A percentile compares a stretch with the other conserved stretches of the same genome.
phyloP scores from a whole-genome alignment of 495 filamentous ascomycete genomes.

The Monascus purpureus region DNA sequence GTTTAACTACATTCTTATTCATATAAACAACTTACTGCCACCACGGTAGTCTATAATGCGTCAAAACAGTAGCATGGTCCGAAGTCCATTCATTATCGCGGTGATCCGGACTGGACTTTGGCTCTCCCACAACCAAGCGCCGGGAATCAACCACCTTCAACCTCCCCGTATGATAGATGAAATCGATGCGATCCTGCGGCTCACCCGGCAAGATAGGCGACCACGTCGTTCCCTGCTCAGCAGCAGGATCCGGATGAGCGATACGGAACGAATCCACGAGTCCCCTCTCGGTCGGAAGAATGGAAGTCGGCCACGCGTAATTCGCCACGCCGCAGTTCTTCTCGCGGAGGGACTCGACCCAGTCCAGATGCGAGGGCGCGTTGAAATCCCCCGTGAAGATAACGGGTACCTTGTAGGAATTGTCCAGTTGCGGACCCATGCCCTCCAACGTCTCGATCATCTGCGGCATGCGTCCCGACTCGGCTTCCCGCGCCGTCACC shows the following conservation, averaged over 20 bases:
- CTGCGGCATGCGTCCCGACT: background rate
- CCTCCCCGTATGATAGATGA: background rate
- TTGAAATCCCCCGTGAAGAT: background rate
- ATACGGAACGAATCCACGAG: background rate
- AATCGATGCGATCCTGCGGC: background rate
- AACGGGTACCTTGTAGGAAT: background rate
- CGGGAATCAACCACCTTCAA: background rate
- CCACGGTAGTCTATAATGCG: background rate
- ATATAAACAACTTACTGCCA: too few relatives aligned
- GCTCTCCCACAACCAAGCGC: background rate
- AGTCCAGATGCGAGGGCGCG: background rate
- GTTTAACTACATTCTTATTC: too few relatives aligned
- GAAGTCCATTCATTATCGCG: background rate
- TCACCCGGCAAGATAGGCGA: background rate
- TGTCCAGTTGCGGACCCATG: background rate
- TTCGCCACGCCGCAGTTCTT: background rate
- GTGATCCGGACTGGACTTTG: background rate
- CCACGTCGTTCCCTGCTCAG: background rate
- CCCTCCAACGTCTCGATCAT: background rate
- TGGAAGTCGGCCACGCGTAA: background rate
- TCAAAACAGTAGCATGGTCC: background rate
- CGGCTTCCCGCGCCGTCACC: background rate
- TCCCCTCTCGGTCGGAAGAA: background rate
- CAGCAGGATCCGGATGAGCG: background rate
- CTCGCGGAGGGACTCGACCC: background rate